Percentiles rank a stretch among this genome's conserved stretches.
Evolutionary conservation across 257 asterid species (phyloP).

Genomic region (Catharanthus roseus): DNA sequence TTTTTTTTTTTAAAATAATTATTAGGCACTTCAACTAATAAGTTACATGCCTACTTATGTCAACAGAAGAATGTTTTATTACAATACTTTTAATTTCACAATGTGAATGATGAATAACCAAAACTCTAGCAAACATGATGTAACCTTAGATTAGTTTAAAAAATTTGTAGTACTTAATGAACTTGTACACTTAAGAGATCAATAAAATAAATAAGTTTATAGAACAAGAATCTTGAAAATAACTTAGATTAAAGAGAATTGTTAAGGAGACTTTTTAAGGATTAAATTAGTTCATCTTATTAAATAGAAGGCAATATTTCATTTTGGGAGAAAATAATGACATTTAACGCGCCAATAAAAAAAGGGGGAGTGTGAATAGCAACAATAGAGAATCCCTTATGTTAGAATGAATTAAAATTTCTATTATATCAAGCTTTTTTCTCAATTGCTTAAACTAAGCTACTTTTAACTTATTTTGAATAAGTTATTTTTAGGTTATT

Average conservation of each 20-base stretch:
- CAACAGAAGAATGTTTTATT: not conserved
- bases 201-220: not conserved
- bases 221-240: not conserved
- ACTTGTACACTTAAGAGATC: not conserved
- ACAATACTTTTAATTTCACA: not conserved
- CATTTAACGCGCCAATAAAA: not conserved
- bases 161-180: not conserved
- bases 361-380: not conserved
- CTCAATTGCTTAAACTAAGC: too few relatives aligned
- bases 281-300: not conserved
- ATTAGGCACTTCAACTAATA: not conserved
- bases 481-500: too few relatives aligned
- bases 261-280: not conserved
- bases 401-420: not conserved
- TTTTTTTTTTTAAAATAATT: not conserved
- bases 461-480: too few relatives aligned
- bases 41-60: not conserved
- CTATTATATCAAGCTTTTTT: too few relatives aligned
- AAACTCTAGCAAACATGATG: not conserved
- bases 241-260: not conserved
- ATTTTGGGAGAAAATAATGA: not conserved
- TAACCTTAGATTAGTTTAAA: not conserved
- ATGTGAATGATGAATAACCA: not conserved
- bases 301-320: not conserved
- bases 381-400: not conserved